These are phyloP conservation scores for Blastobotrys chiropterorum DNA, from an alignment of 805 yeast species.

Conservation along the genomic window DNA sequence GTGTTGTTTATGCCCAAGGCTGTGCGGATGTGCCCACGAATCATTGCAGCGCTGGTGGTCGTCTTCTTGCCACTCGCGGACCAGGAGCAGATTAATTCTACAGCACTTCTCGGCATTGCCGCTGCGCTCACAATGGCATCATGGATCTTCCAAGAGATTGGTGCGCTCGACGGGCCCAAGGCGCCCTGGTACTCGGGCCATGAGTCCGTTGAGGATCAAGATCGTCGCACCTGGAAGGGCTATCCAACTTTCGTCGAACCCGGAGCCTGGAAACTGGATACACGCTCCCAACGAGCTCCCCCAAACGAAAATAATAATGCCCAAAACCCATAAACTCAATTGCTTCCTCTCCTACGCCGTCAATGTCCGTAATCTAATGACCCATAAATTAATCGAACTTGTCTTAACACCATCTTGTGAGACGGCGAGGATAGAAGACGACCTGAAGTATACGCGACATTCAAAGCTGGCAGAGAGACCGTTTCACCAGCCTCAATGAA, in stretches of 20 bases:
- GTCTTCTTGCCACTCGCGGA: neutral
- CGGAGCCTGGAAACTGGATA: neutral
- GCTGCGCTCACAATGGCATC: neutral
- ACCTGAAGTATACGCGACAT: slow-evolving; percentile 1
- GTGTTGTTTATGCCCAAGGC: neutral
- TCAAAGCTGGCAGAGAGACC: neutral
- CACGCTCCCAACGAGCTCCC: neutral
- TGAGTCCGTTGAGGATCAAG: neutral
- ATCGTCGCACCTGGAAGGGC: neutral
- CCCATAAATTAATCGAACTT: too few species aligned
- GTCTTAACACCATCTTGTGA: too few species aligned
- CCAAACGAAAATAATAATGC: neutral
- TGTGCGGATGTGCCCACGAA: neutral
- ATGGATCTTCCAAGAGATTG: neutral
- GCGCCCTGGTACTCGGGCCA: neutral
- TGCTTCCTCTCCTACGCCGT: neutral
- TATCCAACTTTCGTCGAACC: neutral
- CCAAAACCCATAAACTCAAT: neutral
- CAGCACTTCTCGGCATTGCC: neutral
- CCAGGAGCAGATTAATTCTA: neutral
- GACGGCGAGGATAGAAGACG: slow-evolving; percentile 1
- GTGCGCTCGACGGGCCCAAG: neutral
- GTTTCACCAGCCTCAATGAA: neutral
- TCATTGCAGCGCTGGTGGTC: neutral
- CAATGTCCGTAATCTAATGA: too few species aligned